phyloP scores from a whole-genome alignment of 2,329 filamentous ascomycete genomes.

The Leptographium procerum region DNA sequence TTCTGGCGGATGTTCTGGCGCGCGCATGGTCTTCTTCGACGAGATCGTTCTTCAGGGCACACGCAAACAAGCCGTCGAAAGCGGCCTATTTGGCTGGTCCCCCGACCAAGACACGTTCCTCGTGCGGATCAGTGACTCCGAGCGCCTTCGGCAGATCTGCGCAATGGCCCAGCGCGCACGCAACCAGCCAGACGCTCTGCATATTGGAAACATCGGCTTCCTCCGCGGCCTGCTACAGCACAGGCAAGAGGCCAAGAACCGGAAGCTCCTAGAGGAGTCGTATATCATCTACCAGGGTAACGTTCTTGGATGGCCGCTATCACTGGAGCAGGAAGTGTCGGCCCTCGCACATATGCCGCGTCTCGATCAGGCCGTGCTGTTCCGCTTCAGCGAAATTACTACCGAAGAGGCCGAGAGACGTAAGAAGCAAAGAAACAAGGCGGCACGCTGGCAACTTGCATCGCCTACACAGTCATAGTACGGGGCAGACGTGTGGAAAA shows the following conservation, averaged over 20 bases:
- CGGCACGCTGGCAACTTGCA: background rate
- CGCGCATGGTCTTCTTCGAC: conserved; percentile 8
- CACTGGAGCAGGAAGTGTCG: background rate
- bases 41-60: conserved; percentile 3
- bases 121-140: conserved; percentile 3
- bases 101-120: conserved; percentile 5
- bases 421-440: no score
- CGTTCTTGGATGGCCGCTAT: background rate
- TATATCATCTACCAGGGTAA: background rate
- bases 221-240: conserved; percentile 1
- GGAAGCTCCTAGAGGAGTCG: background rate
- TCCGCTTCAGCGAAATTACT: conserved; percentile 2
- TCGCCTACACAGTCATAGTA: background rate
- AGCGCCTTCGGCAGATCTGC: conserved; percentile 1
- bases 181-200: background rate
- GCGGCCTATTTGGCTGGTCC: conserved; percentile 7
- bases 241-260: background rate
- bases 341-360: conserved; percentile 1
- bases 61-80: conserved; percentile 1
- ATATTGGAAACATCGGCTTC: conserved; percentile 6
- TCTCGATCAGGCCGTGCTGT: conserved; percentile 5
- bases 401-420: background rate
- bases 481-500: no score
- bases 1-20: background rate
- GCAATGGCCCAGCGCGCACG: background rate